Percentiles rank a stretch among this genome's conserved stretches.
Conservation (phyloP, 208 protist species). For the Phytomonas sp. region DNA sequence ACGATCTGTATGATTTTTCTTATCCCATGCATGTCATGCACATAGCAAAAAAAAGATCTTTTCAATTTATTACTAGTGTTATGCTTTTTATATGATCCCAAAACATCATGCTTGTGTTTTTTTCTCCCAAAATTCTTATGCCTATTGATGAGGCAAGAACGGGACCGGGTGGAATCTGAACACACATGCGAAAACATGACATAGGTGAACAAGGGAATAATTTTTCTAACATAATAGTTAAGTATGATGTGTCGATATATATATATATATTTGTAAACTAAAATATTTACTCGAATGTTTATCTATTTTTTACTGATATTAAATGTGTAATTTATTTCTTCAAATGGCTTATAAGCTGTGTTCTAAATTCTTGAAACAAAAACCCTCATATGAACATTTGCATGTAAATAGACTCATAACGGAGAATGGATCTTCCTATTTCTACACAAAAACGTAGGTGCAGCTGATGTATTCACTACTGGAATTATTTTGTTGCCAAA, state of each 20-base stretch:
- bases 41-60: neutral
- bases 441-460: neutral
- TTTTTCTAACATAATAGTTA: neutral
- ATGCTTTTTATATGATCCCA: neutral
- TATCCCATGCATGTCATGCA: neutral
- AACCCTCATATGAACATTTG: neutral
- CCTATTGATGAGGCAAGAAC: neutral
- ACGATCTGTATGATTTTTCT: neutral
- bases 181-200: neutral
- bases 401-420: neutral
- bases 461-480: neutral
- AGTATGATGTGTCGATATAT: neutral
- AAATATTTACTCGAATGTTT: neutral
- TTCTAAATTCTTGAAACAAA: neutral
- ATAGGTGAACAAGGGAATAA: neutral
- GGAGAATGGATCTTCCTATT: neutral
- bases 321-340: neutral
- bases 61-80: neutral
- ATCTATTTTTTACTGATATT: neutral
- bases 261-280: neutral
- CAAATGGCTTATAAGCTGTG: neutral
- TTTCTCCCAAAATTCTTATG: neutral
- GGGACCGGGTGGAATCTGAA: neutral
- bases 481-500: neutral
- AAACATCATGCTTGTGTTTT: neutral